These are phyloP conservation scores for Oryza meridionalis DNA, from an alignment of 176 grass and related monocot genomes.

Conservation along the genomic window DNA sequence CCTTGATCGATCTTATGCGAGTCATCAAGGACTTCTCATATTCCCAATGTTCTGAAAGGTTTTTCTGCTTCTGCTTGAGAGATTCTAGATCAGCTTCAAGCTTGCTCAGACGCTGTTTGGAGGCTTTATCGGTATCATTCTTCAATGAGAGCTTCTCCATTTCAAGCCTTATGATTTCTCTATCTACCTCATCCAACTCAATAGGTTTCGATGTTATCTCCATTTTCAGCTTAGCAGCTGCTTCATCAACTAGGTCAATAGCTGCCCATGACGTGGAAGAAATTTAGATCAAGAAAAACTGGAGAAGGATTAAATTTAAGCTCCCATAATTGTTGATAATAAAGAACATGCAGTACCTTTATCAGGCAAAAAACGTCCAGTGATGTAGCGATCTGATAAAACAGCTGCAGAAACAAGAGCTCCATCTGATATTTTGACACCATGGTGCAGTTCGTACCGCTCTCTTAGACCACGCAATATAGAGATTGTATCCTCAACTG, in stretches of 20 bases:
- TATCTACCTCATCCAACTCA: slow-evolving; percentile 89
- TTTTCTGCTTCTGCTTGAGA: slow-evolving; percentile 81
- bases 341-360: slow-evolving; percentile 64
- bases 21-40: slow-evolving; percentile 90
- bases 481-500: slow-evolving; percentile 84
- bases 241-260: slow-evolving; percentile 97
- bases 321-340: neutral
- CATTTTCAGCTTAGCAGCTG: slow-evolving; percentile 97
- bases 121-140: slow-evolving; percentile 88
- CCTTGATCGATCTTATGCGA: slow-evolving; percentile 82
- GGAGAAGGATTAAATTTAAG: neutral
- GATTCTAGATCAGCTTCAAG: slow-evolving; percentile 84
- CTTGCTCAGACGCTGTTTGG: slow-evolving; percentile 84
- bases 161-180: slow-evolving; percentile 91
- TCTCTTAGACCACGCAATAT: slow-evolving; percentile 85
- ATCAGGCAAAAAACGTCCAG: slow-evolving; percentile 90
- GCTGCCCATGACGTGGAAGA: slow-evolving; percentile 52
- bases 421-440: slow-evolving; percentile 91
- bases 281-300: slow-evolving; percentile 21
- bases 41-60: slow-evolving; percentile 85
- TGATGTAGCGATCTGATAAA: slow-evolving; percentile 91
- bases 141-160: slow-evolving; percentile 97
- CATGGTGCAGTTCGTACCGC: slow-evolving; percentile 89
- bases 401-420: slow-evolving; percentile 90
- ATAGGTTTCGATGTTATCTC: slow-evolving; percentile 98